These are phyloP conservation scores for Vanderwaltozyma verrucispora DNA, from an alignment of 805 yeast species.

Conservation along the genomic window DNA sequence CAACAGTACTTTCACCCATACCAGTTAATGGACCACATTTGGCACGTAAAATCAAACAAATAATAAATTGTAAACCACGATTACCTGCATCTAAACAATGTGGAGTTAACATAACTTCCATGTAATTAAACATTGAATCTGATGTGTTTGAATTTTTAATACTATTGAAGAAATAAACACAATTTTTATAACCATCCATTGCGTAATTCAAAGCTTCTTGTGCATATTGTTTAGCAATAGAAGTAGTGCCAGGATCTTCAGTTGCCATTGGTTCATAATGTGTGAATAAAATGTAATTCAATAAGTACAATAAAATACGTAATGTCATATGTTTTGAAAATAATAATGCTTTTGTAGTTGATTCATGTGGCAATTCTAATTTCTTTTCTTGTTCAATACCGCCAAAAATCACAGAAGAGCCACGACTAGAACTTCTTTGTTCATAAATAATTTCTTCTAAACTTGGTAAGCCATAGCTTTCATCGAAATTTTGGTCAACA, in stretches of 20 bases:
- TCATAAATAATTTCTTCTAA: slow-evolving; percentile 19
- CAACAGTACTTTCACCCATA: slow-evolving; percentile 23
- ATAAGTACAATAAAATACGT: slow-evolving; percentile 39
- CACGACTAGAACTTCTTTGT: not conserved
- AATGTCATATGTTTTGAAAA: slow-evolving; percentile 32
- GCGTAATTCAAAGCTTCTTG: slow-evolving; percentile 35
- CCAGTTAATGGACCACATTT: slow-evolving; percentile 35
- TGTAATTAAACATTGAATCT: slow-evolving; percentile 25
- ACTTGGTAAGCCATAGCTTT: slow-evolving; percentile 25
- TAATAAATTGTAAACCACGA: slow-evolving; percentile 46
- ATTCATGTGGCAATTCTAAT: slow-evolving; percentile 31
- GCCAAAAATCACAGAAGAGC: not conserved
- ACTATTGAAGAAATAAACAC: slow-evolving; percentile 33
- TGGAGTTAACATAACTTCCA: slow-evolving; percentile 40
- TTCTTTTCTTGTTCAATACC: slow-evolving; percentile 22
- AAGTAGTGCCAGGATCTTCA: slow-evolving; percentile 27
- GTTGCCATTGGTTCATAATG: slow-evolving; percentile 35
- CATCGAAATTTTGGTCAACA: slow-evolving; percentile 22
- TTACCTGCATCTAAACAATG: slow-evolving; percentile 43
- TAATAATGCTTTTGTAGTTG: slow-evolving; percentile 32
- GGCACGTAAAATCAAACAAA: slow-evolving; percentile 42
- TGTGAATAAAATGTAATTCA: slow-evolving; percentile 40
- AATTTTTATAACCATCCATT: slow-evolving; percentile 34
- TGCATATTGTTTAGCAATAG: slow-evolving; percentile 31
- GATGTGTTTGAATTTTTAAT: slow-evolving; percentile 28